Evolutionary conservation across 1,139 yeast species (phyloP).

Genomic region (Arxiozyma bovina): DNA sequence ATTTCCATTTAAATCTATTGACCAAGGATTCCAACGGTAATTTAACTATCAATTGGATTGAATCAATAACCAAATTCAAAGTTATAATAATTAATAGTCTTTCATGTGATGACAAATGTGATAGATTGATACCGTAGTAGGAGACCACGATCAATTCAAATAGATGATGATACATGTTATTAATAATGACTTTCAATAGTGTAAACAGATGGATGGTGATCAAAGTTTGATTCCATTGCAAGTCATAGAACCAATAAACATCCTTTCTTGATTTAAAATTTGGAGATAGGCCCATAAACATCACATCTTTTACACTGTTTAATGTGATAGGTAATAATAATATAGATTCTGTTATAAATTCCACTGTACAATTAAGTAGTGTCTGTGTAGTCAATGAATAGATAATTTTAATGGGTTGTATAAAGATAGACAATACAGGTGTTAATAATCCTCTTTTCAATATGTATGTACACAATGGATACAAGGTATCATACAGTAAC

Average conservation of each 20-base stretch:
- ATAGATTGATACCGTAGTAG: background rate
- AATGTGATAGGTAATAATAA: background rate
- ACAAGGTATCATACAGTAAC: background rate
- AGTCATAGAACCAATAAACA: background rate
- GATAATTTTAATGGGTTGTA: background rate
- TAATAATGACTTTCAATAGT: background rate
- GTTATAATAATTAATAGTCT: constrained; percentile 13
- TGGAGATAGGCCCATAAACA: background rate
- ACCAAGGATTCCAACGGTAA: constrained; percentile 82
- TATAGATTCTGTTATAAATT: background rate
- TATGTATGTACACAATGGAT: background rate
- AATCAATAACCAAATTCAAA: constrained; percentile 44
- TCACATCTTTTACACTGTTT: background rate
- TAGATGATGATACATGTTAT: constrained; percentile 1
- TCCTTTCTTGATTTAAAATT: background rate
- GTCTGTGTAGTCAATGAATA: background rate
- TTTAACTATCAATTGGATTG: constrained; percentile 61
- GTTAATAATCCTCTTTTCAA: background rate
- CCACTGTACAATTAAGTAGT: background rate
- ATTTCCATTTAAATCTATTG: constrained; percentile 60
- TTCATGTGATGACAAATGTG: constrained; percentile 32
- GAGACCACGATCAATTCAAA: background rate
- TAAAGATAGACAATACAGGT: background rate
- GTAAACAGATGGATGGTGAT: background rate
- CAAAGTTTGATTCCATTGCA: background rate